Conservation (phyloP, 164 flowering plant species). For the Piper longum region DNA sequence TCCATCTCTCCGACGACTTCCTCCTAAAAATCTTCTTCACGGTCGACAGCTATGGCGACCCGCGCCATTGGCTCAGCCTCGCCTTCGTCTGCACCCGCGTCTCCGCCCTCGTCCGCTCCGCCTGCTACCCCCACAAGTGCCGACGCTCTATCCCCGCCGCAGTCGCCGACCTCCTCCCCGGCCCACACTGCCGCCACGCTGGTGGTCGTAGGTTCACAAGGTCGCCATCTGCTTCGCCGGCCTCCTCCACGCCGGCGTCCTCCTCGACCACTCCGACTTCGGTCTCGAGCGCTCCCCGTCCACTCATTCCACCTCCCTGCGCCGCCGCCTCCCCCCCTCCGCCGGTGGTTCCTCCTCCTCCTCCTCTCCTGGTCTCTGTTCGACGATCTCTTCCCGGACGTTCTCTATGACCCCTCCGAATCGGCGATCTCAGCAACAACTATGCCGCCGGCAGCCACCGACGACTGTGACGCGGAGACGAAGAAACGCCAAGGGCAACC, state of each 20-base stretch:
- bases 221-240: conserved; percentile 89
- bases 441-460: not conserved
- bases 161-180: conserved; percentile 44
- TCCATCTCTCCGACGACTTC: conserved; percentile 63
- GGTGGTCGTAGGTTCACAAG: conserved; percentile 70
- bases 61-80: conserved; percentile 60
- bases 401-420: conserved; percentile 40
- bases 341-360: conserved; percentile 1
- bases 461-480: not conserved
- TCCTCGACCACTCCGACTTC: conserved; percentile 74
- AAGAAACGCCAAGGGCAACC: conserved; percentile 16
- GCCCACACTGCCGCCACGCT: conserved; percentile 40
- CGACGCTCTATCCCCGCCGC: conserved; percentile 40
- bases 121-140: conserved; percentile 57
- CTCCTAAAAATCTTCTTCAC: conserved; percentile 53
- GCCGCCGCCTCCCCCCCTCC: not conserved
- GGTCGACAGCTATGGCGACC: conserved; percentile 52
- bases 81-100: conserved; percentile 75
- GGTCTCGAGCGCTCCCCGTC: conserved; percentile 46
- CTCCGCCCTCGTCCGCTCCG: conserved; percentile 33
- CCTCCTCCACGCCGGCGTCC: conserved; percentile 68
- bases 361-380: conserved; percentile 45
- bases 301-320: not conserved
- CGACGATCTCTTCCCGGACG: conserved; percentile 72
- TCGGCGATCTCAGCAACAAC: not conserved